Percentiles rank a stretch among this genome's conserved stretches.
phyloP scores from a whole-genome alignment of 1,139 yeast genomes.

The Magnusiomyces tetraspermus region DNA sequence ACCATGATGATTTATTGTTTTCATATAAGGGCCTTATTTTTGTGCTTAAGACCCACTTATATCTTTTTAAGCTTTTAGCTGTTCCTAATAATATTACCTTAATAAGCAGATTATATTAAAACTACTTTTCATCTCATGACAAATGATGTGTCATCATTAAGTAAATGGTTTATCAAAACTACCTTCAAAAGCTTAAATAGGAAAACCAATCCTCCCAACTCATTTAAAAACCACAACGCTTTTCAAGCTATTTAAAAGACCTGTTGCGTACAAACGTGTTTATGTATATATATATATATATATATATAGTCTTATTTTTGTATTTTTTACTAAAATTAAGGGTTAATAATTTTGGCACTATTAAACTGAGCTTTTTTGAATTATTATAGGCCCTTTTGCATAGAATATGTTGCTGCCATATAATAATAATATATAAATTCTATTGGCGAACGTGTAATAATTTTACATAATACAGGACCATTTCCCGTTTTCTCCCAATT shows the following conservation, averaged over 20 bases:
- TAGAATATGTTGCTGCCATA: not conserved
- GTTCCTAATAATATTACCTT: not conserved
- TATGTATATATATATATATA: too few species aligned
- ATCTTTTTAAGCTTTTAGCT: not conserved
- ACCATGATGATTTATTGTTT: too few species aligned
- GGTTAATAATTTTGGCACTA: not conserved
- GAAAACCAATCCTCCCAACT: not conserved
- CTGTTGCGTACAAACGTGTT: too few species aligned
- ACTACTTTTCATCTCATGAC: not conserved
- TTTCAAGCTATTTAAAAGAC: too few species aligned
- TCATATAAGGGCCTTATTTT: too few species aligned
- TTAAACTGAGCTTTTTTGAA: too few species aligned
- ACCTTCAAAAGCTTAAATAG: not conserved
- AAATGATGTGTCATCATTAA: not conserved
- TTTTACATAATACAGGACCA: not conserved
- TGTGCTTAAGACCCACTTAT: not conserved
- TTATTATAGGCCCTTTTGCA: not conserved
- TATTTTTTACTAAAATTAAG: not conserved
- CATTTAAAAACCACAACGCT: not conserved
- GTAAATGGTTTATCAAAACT: not conserved
- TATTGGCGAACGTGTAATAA: not conserved
- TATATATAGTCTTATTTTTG: not conserved
- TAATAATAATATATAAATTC: not conserved
- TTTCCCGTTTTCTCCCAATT: not conserved
- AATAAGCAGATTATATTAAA: not conserved